Conservation (phyloP, 202 grass and related monocot species). For the Digitaria exilis region DNA sequence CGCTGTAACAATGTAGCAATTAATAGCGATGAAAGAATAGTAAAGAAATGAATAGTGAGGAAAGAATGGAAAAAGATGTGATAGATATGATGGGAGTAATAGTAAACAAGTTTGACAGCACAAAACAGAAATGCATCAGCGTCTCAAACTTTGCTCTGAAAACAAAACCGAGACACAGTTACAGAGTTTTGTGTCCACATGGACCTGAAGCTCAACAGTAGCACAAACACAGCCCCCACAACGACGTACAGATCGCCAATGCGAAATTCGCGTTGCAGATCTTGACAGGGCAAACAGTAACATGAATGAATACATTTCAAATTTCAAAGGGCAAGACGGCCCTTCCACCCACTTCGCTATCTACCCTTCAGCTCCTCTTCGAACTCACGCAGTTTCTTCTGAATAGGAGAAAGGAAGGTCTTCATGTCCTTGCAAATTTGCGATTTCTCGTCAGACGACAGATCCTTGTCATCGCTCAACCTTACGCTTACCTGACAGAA, state of each 20-base stretch:
- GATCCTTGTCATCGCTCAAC: slow-evolving; percentile 51
- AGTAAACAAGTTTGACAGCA: no score
- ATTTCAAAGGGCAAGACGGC: background rate
- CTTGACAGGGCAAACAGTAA: background rate
- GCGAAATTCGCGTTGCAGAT: background rate
- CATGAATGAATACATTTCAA: background rate
- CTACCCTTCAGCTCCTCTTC: slow-evolving; percentile 73
- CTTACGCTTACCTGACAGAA: slow-evolving; percentile 53
- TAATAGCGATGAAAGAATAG: no score
- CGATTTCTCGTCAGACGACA: slow-evolving; percentile 36
- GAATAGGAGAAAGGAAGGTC: slow-evolving; percentile 57
- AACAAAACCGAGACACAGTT: background rate
- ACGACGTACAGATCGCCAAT: background rate
- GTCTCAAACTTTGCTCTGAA: no score
- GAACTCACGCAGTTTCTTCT: slow-evolving; percentile 51
- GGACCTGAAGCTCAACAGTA: background rate
- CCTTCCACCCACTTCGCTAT: slow-evolving; percentile 16
- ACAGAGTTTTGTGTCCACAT: background rate
- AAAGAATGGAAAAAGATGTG: no score
- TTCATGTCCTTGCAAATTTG: slow-evolving; percentile 64
- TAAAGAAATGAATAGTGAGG: no score
- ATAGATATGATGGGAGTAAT: no score
- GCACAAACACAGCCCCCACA: no score
- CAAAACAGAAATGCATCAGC: no score
- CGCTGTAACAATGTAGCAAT: no score